Evolutionary conservation across 257 asterid genomes (phyloP).

Genomic region (Gynochthodes officinalis): DNA sequence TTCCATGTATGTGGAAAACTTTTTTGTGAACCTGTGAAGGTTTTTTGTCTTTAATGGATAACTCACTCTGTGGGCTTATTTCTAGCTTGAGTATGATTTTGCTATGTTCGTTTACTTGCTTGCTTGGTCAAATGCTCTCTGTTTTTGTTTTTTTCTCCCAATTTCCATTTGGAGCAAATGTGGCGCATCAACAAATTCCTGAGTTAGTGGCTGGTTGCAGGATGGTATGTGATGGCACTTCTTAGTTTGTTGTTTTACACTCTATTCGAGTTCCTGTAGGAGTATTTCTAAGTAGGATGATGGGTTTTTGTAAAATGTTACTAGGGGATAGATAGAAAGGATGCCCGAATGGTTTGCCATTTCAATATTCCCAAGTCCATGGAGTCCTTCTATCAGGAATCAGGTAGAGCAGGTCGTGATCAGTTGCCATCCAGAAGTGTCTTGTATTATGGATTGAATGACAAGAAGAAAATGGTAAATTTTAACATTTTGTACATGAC

Average conservation of each 20-base stretch:
- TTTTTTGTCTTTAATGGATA: not conserved
- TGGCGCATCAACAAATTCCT: constrained; percentile 32
- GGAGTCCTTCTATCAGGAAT: constrained; percentile 99
- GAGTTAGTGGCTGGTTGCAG: constrained; percentile 57
- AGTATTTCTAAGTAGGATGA: constrained; percentile 15
- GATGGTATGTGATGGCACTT: constrained; percentile 63
- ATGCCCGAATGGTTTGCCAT: constrained; percentile 94
- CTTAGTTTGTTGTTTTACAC: constrained; percentile 4
- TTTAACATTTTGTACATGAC: constrained; percentile 5
- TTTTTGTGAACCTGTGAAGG: not conserved
- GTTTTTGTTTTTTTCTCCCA: constrained; percentile 26
- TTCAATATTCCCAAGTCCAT: constrained; percentile 88
- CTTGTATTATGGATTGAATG: constrained; percentile 87
- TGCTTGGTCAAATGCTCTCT: constrained; percentile 16
- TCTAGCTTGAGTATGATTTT: not conserved
- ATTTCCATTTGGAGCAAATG: constrained; percentile 40
- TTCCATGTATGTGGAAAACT: not conserved
- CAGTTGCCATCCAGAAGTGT: constrained; percentile 88
- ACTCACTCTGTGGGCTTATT: not conserved
- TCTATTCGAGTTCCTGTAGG: constrained; percentile 15
- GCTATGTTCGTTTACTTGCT: not conserved
- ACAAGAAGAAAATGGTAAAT: constrained; percentile 77
- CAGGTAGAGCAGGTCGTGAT: constrained; percentile 99
- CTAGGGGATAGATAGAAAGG: constrained; percentile 94
- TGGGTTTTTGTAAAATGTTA: constrained; percentile 16